Conservation (phyloP, 2,329 filamentous ascomycete genomes). For the Apiospora saccharicola region DNA sequence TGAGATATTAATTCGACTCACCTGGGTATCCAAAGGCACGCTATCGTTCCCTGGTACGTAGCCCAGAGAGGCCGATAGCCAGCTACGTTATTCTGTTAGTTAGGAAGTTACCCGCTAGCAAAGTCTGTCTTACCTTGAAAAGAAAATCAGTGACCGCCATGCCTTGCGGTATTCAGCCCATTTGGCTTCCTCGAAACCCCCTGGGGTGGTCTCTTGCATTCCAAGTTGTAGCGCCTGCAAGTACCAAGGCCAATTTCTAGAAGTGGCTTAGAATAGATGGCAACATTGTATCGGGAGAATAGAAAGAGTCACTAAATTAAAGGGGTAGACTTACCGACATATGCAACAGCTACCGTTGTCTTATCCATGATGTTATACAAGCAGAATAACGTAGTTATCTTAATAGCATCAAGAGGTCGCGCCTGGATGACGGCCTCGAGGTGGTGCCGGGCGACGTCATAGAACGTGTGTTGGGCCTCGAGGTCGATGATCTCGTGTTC, state of each 20-base stretch:
- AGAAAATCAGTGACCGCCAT: conserved; percentile 42
- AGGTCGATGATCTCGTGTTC: conserved; percentile 32
- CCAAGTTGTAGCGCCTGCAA: conserved; percentile 34
- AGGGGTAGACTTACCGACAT: conserved; percentile 35
- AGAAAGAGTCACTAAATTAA: not conserved
- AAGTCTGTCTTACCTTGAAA: conserved; percentile 35
- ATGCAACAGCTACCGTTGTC: conserved; percentile 39
- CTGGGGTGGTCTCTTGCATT: conserved; percentile 26
- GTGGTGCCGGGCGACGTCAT: conserved; percentile 38
- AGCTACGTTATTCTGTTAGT: conserved; percentile 32
- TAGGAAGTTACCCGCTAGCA: not conserved
- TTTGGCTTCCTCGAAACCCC: conserved; percentile 25
- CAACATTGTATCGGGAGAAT: not conserved
- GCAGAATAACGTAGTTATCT: conserved; percentile 40
- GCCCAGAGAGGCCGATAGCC: conserved; percentile 41
- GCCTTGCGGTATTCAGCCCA: conserved; percentile 37
- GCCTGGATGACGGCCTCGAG: conserved; percentile 38
- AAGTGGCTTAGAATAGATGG: not conserved
- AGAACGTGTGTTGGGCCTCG: conserved; percentile 33
- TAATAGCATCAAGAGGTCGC: conserved; percentile 39
- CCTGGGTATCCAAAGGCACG: conserved; percentile 30
- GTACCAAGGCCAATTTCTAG: conserved; percentile 38
- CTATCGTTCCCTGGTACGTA: conserved; percentile 39
- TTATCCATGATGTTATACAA: conserved; percentile 43
- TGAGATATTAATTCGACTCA: not conserved